Conservation (phyloP, 169 alveolate genomes). For the Cryptosporidium sp. region DNA sequence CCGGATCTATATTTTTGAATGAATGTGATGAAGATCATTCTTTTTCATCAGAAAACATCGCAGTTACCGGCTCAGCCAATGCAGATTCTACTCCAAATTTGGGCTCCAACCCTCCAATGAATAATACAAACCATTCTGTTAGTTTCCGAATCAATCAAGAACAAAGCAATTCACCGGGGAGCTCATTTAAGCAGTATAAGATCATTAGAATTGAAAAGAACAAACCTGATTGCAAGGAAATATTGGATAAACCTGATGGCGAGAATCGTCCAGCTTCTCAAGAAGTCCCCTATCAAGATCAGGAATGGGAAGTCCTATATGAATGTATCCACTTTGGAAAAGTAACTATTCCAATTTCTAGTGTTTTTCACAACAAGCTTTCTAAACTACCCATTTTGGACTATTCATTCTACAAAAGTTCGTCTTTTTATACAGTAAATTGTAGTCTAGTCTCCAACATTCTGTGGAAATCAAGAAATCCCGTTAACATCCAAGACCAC, state of each 20-base stretch:
- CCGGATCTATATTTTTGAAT: neutral
- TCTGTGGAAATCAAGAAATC: neutral
- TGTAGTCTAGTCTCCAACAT: neutral
- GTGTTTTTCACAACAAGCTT: neutral
- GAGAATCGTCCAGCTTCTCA: neutral
- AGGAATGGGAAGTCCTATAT: slow-evolving; percentile 61
- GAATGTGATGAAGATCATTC: slow-evolving; percentile 34
- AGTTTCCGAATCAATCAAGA: slow-evolving; percentile 14
- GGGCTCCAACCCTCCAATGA: slow-evolving; percentile 1
- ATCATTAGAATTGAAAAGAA: slow-evolving; percentile 12
- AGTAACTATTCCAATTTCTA: slow-evolving; percentile 56
- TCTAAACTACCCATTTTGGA: slow-evolving; percentile 19
- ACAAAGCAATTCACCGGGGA: neutral
- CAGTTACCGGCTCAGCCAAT: neutral
- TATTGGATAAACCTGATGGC: neutral
- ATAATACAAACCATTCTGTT: neutral
- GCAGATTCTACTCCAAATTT: slow-evolving; percentile 1
- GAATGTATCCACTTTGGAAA: slow-evolving; percentile 70
- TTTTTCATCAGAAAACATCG: neutral
- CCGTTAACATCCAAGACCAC: neutral
- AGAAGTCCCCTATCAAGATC: neutral
- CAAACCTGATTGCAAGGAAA: slow-evolving; percentile 35
- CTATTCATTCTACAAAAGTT: neutral
- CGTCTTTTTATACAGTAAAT: neutral
- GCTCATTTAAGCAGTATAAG: slow-evolving; percentile 56